Evolutionary conservation across 129 eudicot genomes (phyloP).

Genomic region (Glebionis coronaria): DNA sequence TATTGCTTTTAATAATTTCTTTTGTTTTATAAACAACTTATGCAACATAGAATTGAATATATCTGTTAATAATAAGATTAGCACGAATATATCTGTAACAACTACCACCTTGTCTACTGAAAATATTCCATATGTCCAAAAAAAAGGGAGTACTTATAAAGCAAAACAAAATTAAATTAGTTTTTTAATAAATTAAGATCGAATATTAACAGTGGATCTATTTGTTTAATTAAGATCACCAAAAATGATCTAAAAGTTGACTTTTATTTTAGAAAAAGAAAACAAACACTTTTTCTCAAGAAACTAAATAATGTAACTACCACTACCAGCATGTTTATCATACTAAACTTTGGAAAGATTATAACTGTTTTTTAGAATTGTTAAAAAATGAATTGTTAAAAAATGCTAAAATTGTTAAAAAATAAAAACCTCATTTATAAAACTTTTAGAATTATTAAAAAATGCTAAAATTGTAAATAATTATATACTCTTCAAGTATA

Average conservation of each 20-base stretch:
- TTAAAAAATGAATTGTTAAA: too few species aligned
- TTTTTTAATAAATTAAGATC: background rate
- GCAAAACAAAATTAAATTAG: background rate
- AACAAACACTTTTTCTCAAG: background rate
- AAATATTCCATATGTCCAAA: constrained; percentile 24
- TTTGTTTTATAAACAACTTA: too few species aligned
- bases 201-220: constrained; percentile 4
- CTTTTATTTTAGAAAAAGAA: background rate
- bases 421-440: too few species aligned
- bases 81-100: constrained; percentile 25
- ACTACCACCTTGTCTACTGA: background rate
- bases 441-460: too few species aligned
- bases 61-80: constrained; percentile 15
- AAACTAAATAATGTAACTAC: background rate
- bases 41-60: too few species aligned
- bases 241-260: background rate
- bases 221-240: background rate
- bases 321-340: too few species aligned
- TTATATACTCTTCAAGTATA: too few species aligned
- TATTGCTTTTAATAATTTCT: background rate
- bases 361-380: too few species aligned
- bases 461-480: too few species aligned
- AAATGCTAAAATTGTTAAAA: too few species aligned
- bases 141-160: constrained; percentile 15
- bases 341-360: too few species aligned